Evolutionary conservation across 805 yeast species (phyloP).

Genomic region (Zygotorulaspora danielsina): DNA sequence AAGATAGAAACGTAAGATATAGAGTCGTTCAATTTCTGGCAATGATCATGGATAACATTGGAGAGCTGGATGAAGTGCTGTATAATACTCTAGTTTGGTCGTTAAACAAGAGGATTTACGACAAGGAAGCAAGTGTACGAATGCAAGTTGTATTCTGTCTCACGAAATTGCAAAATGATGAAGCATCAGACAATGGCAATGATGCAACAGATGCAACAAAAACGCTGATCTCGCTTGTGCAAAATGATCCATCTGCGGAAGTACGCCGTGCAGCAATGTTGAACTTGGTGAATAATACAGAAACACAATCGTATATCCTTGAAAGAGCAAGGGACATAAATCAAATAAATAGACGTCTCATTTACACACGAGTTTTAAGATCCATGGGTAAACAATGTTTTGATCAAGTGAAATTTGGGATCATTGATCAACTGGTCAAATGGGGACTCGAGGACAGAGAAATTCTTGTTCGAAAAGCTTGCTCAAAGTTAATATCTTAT

Average conservation of each 20-base stretch:
- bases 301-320: conserved; percentile 54
- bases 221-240: conserved; percentile 49
- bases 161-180: conserved; percentile 68
- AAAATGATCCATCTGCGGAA: conserved; percentile 80
- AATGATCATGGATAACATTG: conserved; percentile 62
- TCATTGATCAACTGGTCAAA: conserved; percentile 61
- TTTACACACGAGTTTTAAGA: conserved; percentile 64
- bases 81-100: conserved; percentile 59
- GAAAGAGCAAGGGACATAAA: conserved; percentile 83
- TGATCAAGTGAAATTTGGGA: conserved; percentile 31
- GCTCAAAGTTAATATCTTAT: conserved; percentile 60
- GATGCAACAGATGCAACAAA: conserved; percentile 45
- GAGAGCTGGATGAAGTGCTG: conserved; percentile 70
- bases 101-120: conserved; percentile 59
- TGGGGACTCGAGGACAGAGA: conserved; percentile 93
- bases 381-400: conserved; percentile 60
- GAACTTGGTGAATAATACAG: conserved; percentile 54
- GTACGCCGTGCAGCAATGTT: conserved; percentile 81
- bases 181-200: conserved; percentile 36
- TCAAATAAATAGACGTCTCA: conserved; percentile 62
- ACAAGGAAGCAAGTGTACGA: conserved; percentile 73
- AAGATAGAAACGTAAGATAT: conserved; percentile 71
- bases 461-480: conserved; percentile 63
- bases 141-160: conserved; percentile 79
- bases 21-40: conserved; percentile 75